phyloP scores from a whole-genome alignment of 1,139 yeast species.

The Saccharomyces hybrid region DNA sequence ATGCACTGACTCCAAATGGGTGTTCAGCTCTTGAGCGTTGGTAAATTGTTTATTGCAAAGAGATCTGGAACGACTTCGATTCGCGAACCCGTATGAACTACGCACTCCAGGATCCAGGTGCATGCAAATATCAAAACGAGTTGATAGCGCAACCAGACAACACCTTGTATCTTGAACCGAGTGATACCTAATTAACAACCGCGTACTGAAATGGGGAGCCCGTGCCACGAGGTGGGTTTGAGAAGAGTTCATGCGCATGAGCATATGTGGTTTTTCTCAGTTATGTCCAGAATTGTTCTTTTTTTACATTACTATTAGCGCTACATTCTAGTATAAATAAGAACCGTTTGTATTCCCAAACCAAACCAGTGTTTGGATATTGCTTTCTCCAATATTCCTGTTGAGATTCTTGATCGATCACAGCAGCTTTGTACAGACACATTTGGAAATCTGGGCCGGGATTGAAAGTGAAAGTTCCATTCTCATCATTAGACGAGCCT shows the following conservation, averaged over 20 bases:
- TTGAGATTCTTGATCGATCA: neutral
- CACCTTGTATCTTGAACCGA: neutral
- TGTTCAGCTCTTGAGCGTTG: conserved; percentile 54
- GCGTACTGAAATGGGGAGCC: neutral
- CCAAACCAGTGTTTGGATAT: neutral
- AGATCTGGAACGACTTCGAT: neutral
- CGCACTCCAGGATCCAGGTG: neutral
- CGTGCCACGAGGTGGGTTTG: neutral
- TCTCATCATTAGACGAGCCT: neutral
- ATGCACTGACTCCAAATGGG: conserved; percentile 61
- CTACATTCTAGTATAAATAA: neutral
- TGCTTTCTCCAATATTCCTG: neutral
- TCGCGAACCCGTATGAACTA: neutral
- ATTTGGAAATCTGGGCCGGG: neutral
- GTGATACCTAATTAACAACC: neutral
- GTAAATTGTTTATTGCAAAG: conserved; percentile 45
- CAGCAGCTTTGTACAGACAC: neutral
- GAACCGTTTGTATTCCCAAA: neutral
- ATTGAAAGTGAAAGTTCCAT: neutral
- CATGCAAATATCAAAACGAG: neutral
- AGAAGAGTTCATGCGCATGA: neutral
- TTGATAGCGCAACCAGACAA: neutral
- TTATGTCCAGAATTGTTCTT: neutral
- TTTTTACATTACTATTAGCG: neutral
- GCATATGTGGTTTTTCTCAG: neutral